Evolutionary conservation across 768 basidiomycete species (phyloP).

Genomic region (Agaricus blazei): DNA sequence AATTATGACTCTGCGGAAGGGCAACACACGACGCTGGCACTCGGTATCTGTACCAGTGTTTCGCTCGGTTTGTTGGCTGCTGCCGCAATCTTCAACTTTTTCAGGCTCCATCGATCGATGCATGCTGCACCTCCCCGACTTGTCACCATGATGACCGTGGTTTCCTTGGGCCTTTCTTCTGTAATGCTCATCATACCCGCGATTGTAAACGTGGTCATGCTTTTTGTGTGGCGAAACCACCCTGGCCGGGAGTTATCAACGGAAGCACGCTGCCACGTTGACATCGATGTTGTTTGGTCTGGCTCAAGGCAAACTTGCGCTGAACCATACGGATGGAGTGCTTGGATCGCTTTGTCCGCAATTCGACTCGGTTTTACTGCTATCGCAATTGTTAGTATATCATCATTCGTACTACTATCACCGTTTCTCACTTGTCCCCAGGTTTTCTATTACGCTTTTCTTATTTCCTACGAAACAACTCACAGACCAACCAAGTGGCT

Average conservation of each 20-base stretch:
- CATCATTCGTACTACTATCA: slow-evolving; percentile 2
- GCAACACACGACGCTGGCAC: slow-evolving; percentile 37
- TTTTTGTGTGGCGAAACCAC: slow-evolving; percentile 47
- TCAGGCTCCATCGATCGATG: slow-evolving; percentile 31
- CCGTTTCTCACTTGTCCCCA: neutral
- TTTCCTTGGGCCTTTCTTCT: slow-evolving; percentile 38
- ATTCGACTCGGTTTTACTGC: slow-evolving; percentile 51
- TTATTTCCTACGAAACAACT: slow-evolving; percentile 19
- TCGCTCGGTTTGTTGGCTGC: slow-evolving; percentile 35
- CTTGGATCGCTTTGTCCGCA: slow-evolving; percentile 51
- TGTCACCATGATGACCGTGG: slow-evolving; percentile 22
- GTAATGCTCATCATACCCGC: slow-evolving; percentile 48
- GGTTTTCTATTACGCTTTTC: slow-evolving; percentile 7
- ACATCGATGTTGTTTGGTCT: slow-evolving; percentile 67
- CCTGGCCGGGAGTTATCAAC: slow-evolving; percentile 30
- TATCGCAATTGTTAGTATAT: slow-evolving; percentile 44
- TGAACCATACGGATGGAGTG: slow-evolving; percentile 36
- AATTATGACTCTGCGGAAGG: slow-evolving; percentile 34
- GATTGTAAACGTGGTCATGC: slow-evolving; percentile 48
- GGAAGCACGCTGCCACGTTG: slow-evolving; percentile 49
- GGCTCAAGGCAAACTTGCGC: slow-evolving; percentile 24
- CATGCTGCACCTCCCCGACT: slow-evolving; percentile 24
- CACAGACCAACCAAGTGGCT: slow-evolving; percentile 16
- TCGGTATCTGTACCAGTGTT: slow-evolving; percentile 42
- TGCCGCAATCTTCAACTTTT: slow-evolving; percentile 32